Evolutionary conservation across 2,329 filamentous ascomycete genomes (phyloP).

Genomic region (Myriosclerotinia duriaeana): DNA sequence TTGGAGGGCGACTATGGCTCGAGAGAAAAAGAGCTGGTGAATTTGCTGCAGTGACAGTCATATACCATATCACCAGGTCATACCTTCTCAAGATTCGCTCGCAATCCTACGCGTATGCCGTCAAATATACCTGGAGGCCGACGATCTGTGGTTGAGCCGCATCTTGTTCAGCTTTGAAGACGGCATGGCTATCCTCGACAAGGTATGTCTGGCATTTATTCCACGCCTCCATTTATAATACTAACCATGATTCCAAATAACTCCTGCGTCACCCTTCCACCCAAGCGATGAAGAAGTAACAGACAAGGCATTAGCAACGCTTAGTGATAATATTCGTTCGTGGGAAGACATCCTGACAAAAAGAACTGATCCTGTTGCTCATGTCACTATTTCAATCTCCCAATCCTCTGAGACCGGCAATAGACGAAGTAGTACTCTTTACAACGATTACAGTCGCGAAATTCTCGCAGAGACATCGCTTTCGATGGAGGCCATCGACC

Average conservation of each 20-base stretch:
- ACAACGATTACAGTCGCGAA: background rate
- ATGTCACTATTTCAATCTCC: background rate
- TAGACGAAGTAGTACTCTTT: background rate
- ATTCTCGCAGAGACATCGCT: background rate
- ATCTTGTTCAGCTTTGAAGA: conserved; percentile 6
- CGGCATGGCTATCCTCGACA: background rate
- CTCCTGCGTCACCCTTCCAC: background rate
- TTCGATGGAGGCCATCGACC: background rate
- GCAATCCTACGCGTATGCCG: background rate
- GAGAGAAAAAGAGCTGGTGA: too few relatives aligned
- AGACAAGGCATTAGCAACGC: too few relatives aligned
- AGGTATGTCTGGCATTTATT: background rate
- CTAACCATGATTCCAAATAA: background rate
- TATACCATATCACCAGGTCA: too few relatives aligned
- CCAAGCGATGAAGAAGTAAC: too few relatives aligned
- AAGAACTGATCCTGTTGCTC: background rate
- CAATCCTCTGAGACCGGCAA: background rate
- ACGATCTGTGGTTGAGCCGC: background rate
- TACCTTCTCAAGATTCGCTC: background rate
- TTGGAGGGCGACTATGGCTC: too few relatives aligned
- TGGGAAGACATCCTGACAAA: background rate
- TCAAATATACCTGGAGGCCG: background rate
- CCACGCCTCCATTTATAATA: background rate
- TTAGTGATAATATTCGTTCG: background rate
- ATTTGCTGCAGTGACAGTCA: too few relatives aligned